These are phyloP conservation scores for Botryotinia calthae DNA, from an alignment of 2,329 filamentous ascomycete genomes.

Conservation along the genomic window DNA sequence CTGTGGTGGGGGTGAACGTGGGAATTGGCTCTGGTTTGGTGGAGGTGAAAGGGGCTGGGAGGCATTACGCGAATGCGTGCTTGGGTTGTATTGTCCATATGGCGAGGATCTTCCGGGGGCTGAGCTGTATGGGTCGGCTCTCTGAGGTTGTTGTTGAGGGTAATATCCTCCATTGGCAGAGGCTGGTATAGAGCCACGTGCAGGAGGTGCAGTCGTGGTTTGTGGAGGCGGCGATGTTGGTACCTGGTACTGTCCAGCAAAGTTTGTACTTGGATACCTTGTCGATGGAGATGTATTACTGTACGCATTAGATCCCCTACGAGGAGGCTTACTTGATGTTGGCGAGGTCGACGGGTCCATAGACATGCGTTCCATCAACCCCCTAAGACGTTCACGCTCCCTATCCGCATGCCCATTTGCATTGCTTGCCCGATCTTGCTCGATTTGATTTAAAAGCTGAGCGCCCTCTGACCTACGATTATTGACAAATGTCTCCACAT, in stretches of 20 bases:
- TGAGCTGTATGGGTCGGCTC: slow-evolving; percentile 10
- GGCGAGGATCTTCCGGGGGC: slow-evolving; percentile 46
- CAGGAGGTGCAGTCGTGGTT: slow-evolving; percentile 38
- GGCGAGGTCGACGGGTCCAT: slow-evolving; percentile 62
- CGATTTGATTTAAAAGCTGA: slow-evolving; percentile 80
- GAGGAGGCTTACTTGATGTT: slow-evolving; percentile 41
- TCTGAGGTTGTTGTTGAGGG: slow-evolving; percentile 25
- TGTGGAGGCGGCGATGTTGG: slow-evolving; percentile 50
- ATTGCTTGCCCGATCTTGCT: slow-evolving; percentile 37
- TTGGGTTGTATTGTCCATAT: slow-evolving; percentile 47
- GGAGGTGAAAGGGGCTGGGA: slow-evolving; percentile 34
- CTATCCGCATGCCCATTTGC: slow-evolving; percentile 56
- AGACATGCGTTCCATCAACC: slow-evolving; percentile 93
- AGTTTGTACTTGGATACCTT: slow-evolving; percentile 54
- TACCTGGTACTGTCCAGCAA: slow-evolving; percentile 57
- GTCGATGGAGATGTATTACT: slow-evolving; percentile 40
- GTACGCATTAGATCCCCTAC: slow-evolving; percentile 37
- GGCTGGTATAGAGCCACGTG: slow-evolving; percentile 46
- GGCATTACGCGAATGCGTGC: slow-evolving; percentile 35
- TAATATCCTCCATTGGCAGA: slow-evolving; percentile 40
- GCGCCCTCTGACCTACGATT: slow-evolving; percentile 90
- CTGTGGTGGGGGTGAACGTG: slow-evolving; percentile 60
- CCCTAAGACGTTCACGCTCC: slow-evolving; percentile 80
- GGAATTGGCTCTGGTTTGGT: slow-evolving; percentile 51
- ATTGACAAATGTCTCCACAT: slow-evolving; percentile 95